Conservation (phyloP, 164 flowering plant genomes). For the Stephania cephalantha region DNA sequence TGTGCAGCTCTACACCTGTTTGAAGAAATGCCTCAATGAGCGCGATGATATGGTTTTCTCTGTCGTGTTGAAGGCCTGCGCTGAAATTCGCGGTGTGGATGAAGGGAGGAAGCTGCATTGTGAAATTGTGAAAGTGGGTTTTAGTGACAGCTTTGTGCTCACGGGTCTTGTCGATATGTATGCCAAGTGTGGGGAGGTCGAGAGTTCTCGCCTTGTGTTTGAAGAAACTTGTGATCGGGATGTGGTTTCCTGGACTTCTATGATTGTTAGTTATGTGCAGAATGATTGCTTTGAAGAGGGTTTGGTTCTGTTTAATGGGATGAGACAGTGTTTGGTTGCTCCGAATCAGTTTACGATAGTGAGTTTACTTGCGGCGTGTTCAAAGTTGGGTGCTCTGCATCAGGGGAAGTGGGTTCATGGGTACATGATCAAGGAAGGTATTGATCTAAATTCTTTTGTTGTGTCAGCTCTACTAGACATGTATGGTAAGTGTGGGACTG, state of each 20-base stretch:
- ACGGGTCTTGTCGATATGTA: slow-evolving; percentile 64
- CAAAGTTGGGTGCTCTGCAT: slow-evolving; percentile 50
- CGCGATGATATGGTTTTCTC: slow-evolving; percentile 52
- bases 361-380: slow-evolving; percentile 54
- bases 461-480: slow-evolving; percentile 49
- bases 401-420: slow-evolving; percentile 86
- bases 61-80: slow-evolving; percentile 61
- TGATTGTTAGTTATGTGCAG: slow-evolving; percentile 64
- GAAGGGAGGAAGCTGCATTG: slow-evolving; percentile 58
- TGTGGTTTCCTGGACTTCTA: slow-evolving; percentile 72
- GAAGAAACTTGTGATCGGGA: slow-evolving; percentile 39
- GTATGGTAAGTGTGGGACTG: slow-evolving; percentile 54
- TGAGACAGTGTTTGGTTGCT: slow-evolving; percentile 43
- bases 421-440: slow-evolving; percentile 46
- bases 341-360: slow-evolving; percentile 59
- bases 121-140: slow-evolving; percentile 43
- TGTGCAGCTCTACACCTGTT: slow-evolving; percentile 33
- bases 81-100: slow-evolving; percentile 37
- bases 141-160: slow-evolving; percentile 53
- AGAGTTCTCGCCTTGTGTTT: slow-evolving; percentile 34
- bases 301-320: slow-evolving; percentile 52
- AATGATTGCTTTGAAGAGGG: slow-evolving; percentile 50
- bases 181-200: slow-evolving; percentile 49
- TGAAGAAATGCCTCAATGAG: slow-evolving; percentile 31
- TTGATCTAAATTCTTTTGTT: slow-evolving; percentile 33